These are phyloP conservation scores for Ormosia emarginata DNA, from an alignment of 306 rosid species.

Conservation along the genomic window DNA sequence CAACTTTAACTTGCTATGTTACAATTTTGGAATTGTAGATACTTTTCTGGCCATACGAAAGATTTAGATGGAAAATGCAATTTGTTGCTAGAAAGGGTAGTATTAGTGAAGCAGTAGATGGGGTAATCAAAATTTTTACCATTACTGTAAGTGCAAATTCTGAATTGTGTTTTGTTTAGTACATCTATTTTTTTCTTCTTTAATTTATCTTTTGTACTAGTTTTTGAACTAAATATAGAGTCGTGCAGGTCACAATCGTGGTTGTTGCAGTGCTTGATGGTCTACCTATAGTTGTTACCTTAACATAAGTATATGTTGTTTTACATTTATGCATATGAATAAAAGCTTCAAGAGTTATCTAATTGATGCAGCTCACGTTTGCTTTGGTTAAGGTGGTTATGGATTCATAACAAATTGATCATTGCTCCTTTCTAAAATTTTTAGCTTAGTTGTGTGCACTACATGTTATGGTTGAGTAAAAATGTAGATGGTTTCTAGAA, in stretches of 20 bases:
- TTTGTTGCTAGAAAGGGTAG: slow-evolving; percentile 57
- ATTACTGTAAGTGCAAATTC: slow-evolving; percentile 74
- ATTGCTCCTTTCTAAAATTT: slow-evolving; percentile 11
- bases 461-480: background rate
- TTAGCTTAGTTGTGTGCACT: background rate
- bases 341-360: slow-evolving; percentile 11
- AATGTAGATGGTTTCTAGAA: background rate
- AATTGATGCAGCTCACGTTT: background rate
- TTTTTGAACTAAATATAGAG: slow-evolving; percentile 34
- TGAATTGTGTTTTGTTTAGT: background rate
- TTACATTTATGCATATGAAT: background rate
- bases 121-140: slow-evolving; percentile 75
- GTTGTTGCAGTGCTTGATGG: slow-evolving; percentile 99
- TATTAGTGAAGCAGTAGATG: slow-evolving; percentile 49
- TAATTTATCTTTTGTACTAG: background rate
- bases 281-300: slow-evolving; percentile 94
- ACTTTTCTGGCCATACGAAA: slow-evolving; percentile 69
- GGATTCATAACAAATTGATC: background rate
- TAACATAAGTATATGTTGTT: slow-evolving; percentile 62
- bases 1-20: slow-evolving; percentile 24
- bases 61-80: slow-evolving; percentile 42
- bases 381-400: background rate
- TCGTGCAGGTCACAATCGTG: slow-evolving; percentile 88
- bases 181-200: background rate
- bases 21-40: slow-evolving; percentile 48